These are phyloP conservation scores for Candida awuae DNA, from an alignment of 805 yeast genomes.

Conservation along the genomic window DNA sequence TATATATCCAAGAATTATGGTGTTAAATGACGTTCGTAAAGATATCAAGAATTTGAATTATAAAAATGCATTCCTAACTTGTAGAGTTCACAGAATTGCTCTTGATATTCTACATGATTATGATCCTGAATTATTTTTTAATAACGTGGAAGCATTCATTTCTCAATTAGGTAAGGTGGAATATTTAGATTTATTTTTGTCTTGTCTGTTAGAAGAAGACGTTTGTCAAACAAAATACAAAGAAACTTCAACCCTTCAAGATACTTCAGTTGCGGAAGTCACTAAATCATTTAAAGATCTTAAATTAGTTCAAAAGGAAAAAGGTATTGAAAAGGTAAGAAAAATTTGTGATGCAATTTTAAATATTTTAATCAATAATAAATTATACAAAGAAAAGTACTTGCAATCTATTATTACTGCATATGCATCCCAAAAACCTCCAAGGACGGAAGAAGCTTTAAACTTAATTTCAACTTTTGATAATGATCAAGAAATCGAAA, in stretches of 20 bases:
- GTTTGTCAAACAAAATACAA: conserved; percentile 73
- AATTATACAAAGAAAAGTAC: conserved; percentile 43
- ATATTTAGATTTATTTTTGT: conserved; percentile 76
- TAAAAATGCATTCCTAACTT: conserved; percentile 66
- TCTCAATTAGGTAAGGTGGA: conserved; percentile 64
- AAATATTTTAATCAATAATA: conserved; percentile 42
- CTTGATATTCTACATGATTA: conserved; percentile 86
- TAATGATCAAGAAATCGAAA: conserved; percentile 41
- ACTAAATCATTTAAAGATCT: conserved; percentile 5
- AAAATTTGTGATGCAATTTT: conserved; percentile 67
- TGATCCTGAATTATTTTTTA: conserved; percentile 59
- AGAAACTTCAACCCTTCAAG: conserved; percentile 45
- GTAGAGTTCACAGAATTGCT: conserved; percentile 88
- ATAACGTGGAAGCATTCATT: conserved; percentile 59
- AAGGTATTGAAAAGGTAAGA: conserved; percentile 48
- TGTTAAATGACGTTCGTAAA: conserved; percentile 71
- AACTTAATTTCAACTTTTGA: conserved; percentile 47
- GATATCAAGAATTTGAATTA: conserved; percentile 53
- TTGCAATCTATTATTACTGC: conserved; percentile 81
- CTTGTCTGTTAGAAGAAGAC: conserved; percentile 80
- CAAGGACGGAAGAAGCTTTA: conserved; percentile 72
- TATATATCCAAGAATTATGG: conserved; percentile 87
- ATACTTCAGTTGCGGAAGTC: background rate
- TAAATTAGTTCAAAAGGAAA: conserved; percentile 9
- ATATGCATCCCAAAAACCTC: conserved; percentile 85